Base-by-base conservation (phyloP, 1,284 basidiomycete genomes). In the Rhodotorula sp. region DNA sequence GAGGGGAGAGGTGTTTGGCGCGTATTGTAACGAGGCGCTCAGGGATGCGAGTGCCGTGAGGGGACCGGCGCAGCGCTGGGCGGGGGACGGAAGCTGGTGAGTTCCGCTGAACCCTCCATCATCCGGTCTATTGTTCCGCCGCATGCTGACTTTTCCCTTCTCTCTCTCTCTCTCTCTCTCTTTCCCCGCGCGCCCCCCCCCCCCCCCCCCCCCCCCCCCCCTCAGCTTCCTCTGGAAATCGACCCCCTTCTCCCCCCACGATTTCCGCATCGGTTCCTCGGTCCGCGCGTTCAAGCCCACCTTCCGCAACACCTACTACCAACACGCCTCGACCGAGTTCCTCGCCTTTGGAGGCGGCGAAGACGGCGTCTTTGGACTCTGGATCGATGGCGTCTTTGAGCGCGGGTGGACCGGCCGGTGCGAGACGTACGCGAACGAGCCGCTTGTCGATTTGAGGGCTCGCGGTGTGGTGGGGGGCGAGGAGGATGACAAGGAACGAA, bases 241-340 rank as follows among this genome's bases (percentile, higher is more conserved):
- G 31, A 69, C 80, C 77, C 56, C 77, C 54, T 76, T 79, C 73
- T 60, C 75, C 43, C 59, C 75, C 5, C 43, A 70, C 66, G 75
- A 79, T 72, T 75, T 77, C 23, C 60, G 79, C 60, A 57, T 77
- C 49, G 78, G 82, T 49, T 81, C 81, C 50, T 80, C 83, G 19
- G 79, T 92, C 56, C 82, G 86, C 26, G 84, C 91, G 38, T 97
- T 87, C 84, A 87, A 86, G 57, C 95, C 93, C 89, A 95, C 95
- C 1, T 93, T 93, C 0, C 86, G 83, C 79, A 98, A 98, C 79
- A 89, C 90, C 70, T 98, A 97, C 78, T 89, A 97, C 67, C 88
- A 92, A 28, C 84, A 97, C 4, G 93, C 92, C 80, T 92, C 94
- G 76, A 82, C 86, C 3, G 31, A 26, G 1, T 67, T 67, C 23